Evolutionary conservation across 2,329 filamentous ascomycete genomes (phyloP).

Genomic region (Tolypocladium amazonense): DNA sequence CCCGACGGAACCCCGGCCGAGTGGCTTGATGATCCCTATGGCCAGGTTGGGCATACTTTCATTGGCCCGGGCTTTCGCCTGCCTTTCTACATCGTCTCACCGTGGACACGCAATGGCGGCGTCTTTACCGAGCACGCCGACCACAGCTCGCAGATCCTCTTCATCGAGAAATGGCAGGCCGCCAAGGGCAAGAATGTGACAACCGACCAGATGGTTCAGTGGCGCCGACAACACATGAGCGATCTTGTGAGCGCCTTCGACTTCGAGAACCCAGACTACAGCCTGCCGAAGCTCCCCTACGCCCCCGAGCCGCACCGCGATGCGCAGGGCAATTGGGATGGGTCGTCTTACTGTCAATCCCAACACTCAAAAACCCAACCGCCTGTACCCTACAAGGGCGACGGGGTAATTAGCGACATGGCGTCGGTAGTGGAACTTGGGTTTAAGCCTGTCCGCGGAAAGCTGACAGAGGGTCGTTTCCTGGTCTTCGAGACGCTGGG

Average conservation of each 20-base stretch:
- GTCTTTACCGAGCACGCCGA: slow-evolving; percentile 44
- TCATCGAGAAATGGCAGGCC: slow-evolving; percentile 36
- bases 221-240: slow-evolving; percentile 21
- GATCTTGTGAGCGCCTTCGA: slow-evolving; percentile 27
- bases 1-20: slow-evolving; percentile 38
- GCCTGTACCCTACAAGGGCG: slow-evolving; percentile 34
- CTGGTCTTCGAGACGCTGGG: slow-evolving; percentile 37
- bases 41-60: slow-evolving; percentile 24
- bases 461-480: slow-evolving; percentile 43
- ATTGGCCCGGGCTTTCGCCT: slow-evolving; percentile 31
- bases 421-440: slow-evolving; percentile 37
- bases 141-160: slow-evolving; percentile 44
- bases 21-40: slow-evolving; percentile 35
- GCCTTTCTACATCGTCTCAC: slow-evolving; percentile 44
- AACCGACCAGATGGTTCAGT: slow-evolving; percentile 16
- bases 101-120: slow-evolving; percentile 41
- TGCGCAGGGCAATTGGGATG: slow-evolving; percentile 30
- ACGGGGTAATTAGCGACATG: slow-evolving; percentile 22
- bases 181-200: slow-evolving; percentile 27
- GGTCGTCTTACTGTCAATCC: slow-evolving; percentile 32
- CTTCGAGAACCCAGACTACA: slow-evolving; percentile 38
- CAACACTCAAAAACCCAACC: slow-evolving; percentile 25
- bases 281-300: slow-evolving; percentile 33
- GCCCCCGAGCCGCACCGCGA: slow-evolving; percentile 31
- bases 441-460: slow-evolving; percentile 40